These are phyloP conservation scores for Fusarium falciforme DNA, from an alignment of 2,329 filamentous ascomycete species.

Conservation along the genomic window DNA sequence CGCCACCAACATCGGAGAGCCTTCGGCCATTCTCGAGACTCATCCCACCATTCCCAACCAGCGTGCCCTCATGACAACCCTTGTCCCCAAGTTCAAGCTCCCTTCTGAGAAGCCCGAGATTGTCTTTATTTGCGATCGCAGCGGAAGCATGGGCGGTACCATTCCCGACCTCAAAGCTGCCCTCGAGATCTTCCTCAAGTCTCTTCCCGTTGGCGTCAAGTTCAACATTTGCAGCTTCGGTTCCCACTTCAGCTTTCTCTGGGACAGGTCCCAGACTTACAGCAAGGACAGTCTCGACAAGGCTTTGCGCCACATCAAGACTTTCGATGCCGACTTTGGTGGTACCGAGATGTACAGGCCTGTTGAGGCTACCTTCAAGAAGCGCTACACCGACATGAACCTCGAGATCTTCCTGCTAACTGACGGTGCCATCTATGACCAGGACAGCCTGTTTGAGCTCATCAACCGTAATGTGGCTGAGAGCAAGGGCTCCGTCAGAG, in stretches of 20 bases:
- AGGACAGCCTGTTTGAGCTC: conserved; percentile 56
- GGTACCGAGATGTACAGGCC: conserved; percentile 65
- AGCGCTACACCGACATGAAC: conserved; percentile 58
- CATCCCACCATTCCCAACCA: conserved; percentile 72
- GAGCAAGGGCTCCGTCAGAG: conserved; percentile 57
- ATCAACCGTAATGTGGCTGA: conserved; percentile 55
- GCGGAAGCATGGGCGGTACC: conserved; percentile 71
- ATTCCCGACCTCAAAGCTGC: conserved; percentile 67
- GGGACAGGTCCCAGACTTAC: conserved; percentile 59
- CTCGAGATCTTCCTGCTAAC: conserved; percentile 68
- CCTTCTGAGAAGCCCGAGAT: conserved; percentile 68
- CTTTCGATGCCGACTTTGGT: conserved; percentile 60
- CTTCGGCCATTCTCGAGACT: conserved; percentile 72
- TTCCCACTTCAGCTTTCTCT: conserved; percentile 57
- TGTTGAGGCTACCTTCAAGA: conserved; percentile 56
- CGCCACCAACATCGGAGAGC: conserved; percentile 69
- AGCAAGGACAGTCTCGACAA: conserved; percentile 55
- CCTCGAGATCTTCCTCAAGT: conserved; percentile 73
- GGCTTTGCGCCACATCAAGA: conserved; percentile 56
- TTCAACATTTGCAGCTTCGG: conserved; percentile 81
- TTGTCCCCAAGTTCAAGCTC: conserved; percentile 77
- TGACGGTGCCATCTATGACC: conserved; percentile 66
- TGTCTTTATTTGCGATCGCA: conserved; percentile 79
- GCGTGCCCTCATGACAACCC: conserved; percentile 75
- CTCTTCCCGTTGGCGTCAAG: conserved; percentile 69